These are phyloP conservation scores for Lactifluus piperatus DNA, from an alignment of 768 basidiomycete genomes.

Conservation along the genomic window DNA sequence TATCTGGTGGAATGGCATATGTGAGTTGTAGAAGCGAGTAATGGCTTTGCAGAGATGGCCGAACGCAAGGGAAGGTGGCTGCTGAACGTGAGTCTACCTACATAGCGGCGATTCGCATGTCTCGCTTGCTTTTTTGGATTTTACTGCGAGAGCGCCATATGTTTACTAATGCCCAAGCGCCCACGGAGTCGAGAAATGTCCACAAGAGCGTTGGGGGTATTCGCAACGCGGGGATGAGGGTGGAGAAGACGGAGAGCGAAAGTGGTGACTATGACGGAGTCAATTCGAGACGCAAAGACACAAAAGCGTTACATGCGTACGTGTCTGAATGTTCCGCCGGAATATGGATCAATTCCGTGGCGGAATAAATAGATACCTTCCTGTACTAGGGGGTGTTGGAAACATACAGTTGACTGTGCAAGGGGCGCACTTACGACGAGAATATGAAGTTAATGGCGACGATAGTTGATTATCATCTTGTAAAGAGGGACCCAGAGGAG, in stretches of 20 bases:
- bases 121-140: conserved; percentile 39
- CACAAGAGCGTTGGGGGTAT: conserved; percentile 50
- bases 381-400: conserved; percentile 46
- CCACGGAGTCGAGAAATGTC: conserved; percentile 57
- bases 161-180: conserved; percentile 57
- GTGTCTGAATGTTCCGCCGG: conserved; percentile 79
- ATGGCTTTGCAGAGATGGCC: background rate
- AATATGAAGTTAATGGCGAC: conserved; percentile 73
- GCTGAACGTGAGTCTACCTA: conserved; percentile 32
- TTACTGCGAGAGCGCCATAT: conserved; percentile 62
- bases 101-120: conserved; percentile 56
- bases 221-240: conserved; percentile 48
- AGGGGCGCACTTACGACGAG: conserved; percentile 51
- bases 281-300: background rate
- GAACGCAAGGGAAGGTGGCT: background rate
- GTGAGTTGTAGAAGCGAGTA: background rate
- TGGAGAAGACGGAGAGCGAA: conserved; percentile 68
- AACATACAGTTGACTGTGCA: conserved; percentile 2
- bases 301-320: conserved; percentile 38
- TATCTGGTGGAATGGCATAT: conserved; percentile 41
- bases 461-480: conserved; percentile 69
- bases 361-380: conserved; percentile 82
- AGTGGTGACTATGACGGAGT: conserved; percentile 59
- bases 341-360: conserved; percentile 78
- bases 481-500: conserved; percentile 42